Base-by-base conservation (phyloP, 768 basidiomycete species). In the Suillus bovinus region DNA sequence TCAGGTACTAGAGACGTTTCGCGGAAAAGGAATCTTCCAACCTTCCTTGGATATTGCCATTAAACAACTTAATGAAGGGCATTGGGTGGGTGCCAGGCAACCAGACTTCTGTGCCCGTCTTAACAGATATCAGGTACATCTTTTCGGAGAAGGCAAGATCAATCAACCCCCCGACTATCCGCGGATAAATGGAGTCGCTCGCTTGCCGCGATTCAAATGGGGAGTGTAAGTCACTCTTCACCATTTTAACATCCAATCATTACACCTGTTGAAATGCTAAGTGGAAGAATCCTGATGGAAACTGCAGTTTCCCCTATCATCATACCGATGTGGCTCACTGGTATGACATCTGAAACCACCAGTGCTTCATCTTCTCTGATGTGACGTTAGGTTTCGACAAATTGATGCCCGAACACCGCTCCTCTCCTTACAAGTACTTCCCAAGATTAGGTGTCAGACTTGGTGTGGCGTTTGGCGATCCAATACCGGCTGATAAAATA, bases 261-360 rank as follows among this genome's bases (percentile, higher is more conserved):
- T 38, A 53, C 27, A 50, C 50, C 27, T 22, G 52, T 31, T 22
- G 52, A 11, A 31, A 50, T 27, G 61, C 60, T 41, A 69, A 96
- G 94, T 31, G 93, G 92, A 42, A 84, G 94, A 29, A 90, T 97
- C 38, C 71, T 99, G 49, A 94, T 88, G 84, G 86, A 88, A 61
- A 77, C 81, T 10, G 72, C 79, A 16, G 68, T 78, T n/a, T 82
- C 85, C 49, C 96, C 96, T 3, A 74, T 87, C 24, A 85, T 97
- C 62, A 88, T 99, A 64, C 96, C 96, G 2, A 91, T 97, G 83
- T 99, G 94, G 94, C 79, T 98, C 14, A 89, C 90, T n/a, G 88
- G 89, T 83, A 58, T n/a, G 78, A 62, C 49, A 50, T 11, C 33
- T 34, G 10, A 17, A 39, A 39, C 10, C 24, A 20, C 3, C 16